Percentiles rank a stretch among this genome's conserved stretches.
phyloP scores from a whole-genome alignment of 2,329 filamentous ascomycete genomes.

The Blumeria graminis region DNA sequence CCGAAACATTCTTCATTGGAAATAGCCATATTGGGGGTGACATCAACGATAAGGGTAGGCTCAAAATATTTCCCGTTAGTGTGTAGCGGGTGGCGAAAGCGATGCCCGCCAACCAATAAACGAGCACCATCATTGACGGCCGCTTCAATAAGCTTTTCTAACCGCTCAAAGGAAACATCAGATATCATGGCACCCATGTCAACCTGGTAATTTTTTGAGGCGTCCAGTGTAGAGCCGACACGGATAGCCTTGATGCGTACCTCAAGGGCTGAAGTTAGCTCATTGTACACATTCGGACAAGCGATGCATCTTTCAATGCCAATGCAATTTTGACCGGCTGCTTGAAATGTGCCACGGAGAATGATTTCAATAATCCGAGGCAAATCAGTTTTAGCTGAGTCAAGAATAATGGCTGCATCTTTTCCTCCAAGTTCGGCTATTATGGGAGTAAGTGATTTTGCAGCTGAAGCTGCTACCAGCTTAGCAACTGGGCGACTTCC shows the following conservation, averaged over 20 bases:
- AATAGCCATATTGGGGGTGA: slow-evolving; percentile 65
- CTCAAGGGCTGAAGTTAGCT: slow-evolving; percentile 43
- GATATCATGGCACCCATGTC: slow-evolving; percentile 89
- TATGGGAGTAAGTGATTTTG: slow-evolving; percentile 65
- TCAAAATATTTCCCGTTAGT: slow-evolving; percentile 73
- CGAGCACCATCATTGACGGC: slow-evolving; percentile 59
- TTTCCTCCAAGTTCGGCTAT: slow-evolving; percentile 88
- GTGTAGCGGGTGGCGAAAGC: slow-evolving; percentile 45
- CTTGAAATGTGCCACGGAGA: slow-evolving; percentile 83
- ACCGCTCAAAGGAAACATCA: slow-evolving; percentile 42
- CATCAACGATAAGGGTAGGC: slow-evolving; percentile 77
- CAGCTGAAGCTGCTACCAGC: slow-evolving; percentile 65
- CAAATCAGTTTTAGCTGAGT: slow-evolving; percentile 41
- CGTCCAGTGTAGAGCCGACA: slow-evolving; percentile 42
- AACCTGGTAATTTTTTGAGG: slow-evolving; percentile 23
- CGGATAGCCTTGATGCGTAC: slow-evolving; percentile 52
- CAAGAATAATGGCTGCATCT: slow-evolving; percentile 72
- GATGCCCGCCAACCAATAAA: slow-evolving; percentile 56
- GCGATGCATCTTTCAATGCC: slow-evolving; percentile 86
- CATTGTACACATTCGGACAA: slow-evolving; percentile 49
- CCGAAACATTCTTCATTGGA: slow-evolving; percentile 84
- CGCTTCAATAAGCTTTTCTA: slow-evolving; percentile 54
- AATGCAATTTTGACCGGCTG: slow-evolving; percentile 90
- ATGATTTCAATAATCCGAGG: slow-evolving; percentile 56
- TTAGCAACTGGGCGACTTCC: slow-evolving; percentile 72